Evolutionary conservation across 352 stramenopile species (phyloP), one percentile per base, ranked within the genome.

Genomic region (Aphanomyces cochlioides): DNA sequence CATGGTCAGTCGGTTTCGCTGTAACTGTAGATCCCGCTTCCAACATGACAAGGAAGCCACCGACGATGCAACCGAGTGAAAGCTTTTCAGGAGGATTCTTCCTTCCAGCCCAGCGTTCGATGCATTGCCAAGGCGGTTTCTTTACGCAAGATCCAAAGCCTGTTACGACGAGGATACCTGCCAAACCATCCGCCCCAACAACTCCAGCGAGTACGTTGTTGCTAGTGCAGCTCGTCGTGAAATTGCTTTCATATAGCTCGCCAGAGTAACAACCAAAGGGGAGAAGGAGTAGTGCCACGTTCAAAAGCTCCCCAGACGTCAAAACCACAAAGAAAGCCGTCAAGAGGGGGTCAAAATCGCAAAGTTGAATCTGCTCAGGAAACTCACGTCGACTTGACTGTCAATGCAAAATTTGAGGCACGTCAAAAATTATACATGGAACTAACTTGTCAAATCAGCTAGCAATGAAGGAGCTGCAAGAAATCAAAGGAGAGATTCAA

Each of bases 61-160:
- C 17, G 38, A 7, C 13, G 4, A 10, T 37, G 12, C 13, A 19
- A 74, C 34, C 75, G 47, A 61, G 77, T 10, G 77, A 28, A 28
- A 2, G 78, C 13, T 79, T 83, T 71, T 80, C 77, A 0, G 78
- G 78, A 5, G 79, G 79, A 34, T 87, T 87, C 75, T 87, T 87
- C 66, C 73, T 87, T 15, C 79, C 79, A 3, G 79, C 79, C 17
- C 79, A 87, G 74, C 78, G 78, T 34, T 87, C 79, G 0, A 70
- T 84, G 40, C 79, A 87, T 59, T 83, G 76, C 72, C 76, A 81
- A 54, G 79, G 79, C 48, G 79, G 79, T 2, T 84, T 86, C 73
- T 87, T 87, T 66, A 65, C 77, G n/a, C 13, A 19, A 13, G 54
- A 64, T 65, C 64, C 69, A 17, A 28, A 28, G 28, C 28, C 28